Percentiles rank a stretch among this genome's conserved stretches.
Conservation (phyloP, 2,329 filamentous ascomycete genomes). For the Harringtonia lauricola region DNA sequence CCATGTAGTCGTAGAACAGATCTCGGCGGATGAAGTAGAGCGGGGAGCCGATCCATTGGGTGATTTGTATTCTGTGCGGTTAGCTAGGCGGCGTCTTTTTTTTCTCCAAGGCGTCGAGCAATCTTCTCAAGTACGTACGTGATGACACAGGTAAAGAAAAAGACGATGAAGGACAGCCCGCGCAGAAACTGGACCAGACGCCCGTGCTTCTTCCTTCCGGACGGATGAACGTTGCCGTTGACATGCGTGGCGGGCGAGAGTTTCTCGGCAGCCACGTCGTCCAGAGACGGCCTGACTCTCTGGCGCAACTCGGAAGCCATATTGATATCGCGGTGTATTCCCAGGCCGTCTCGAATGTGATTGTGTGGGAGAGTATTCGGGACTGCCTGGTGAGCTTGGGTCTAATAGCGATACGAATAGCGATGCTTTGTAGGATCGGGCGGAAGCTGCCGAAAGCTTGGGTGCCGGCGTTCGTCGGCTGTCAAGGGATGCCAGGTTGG, state of each 20-base stretch:
- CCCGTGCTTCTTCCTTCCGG: slow-evolving; percentile 43
- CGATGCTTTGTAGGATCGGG: no score
- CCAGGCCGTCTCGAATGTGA: no score
- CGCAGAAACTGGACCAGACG: slow-evolving; percentile 37
- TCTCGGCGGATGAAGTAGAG: slow-evolving; percentile 67
- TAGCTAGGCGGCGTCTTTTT: not conserved
- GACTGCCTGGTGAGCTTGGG: no score
- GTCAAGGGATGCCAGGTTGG: no score
- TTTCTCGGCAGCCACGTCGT: slow-evolving; percentile 12
- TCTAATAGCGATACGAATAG: no score
- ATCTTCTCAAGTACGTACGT: slow-evolving; percentile 27
- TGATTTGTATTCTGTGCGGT: slow-evolving; percentile 45
- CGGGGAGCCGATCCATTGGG: slow-evolving; percentile 66
- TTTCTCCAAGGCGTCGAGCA: slow-evolving; percentile 2
- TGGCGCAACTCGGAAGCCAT: slow-evolving; percentile 26
- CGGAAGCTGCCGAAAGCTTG: no score
- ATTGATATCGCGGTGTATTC: no score
- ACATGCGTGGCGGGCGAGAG: slow-evolving; percentile 8
- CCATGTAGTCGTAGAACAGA: slow-evolving; percentile 78
- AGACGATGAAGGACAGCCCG: slow-evolving; percentile 37
- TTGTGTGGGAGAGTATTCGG: no score
- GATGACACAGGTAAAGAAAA: slow-evolving; percentile 37
- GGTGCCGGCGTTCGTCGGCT: no score
- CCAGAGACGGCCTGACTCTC: slow-evolving; percentile 13
- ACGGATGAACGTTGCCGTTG: slow-evolving; percentile 31